Conservation (phyloP, 129 eudicot species). For the Artemisia annua region DNA sequence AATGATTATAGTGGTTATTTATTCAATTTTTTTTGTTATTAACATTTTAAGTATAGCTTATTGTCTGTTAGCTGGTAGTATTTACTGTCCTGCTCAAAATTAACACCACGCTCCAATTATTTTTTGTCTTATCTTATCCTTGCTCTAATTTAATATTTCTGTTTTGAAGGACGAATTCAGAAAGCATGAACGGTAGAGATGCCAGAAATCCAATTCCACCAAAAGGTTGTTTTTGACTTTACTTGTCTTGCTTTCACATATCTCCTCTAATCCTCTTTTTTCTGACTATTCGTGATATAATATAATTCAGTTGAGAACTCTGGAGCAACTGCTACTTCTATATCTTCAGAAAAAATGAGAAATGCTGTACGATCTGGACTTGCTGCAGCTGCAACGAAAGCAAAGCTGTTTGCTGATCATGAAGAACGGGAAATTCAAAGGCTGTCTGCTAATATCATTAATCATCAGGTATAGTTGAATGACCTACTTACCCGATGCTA, state of each 20-base stretch:
- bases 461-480: slow-evolving; percentile 73
- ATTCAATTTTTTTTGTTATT: background rate
- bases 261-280: slow-evolving; percentile 20
- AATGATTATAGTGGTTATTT: slow-evolving; percentile 1
- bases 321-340: slow-evolving; percentile 40
- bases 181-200: slow-evolving; percentile 44
- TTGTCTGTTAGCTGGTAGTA: background rate
- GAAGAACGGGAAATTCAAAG: slow-evolving; percentile 99
- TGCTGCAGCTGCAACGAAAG: slow-evolving; percentile 89
- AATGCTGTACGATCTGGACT: slow-evolving; percentile 91
- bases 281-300: slow-evolving; percentile 9
- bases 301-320: slow-evolving; percentile 35
- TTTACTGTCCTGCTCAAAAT: background rate
- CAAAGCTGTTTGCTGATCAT: slow-evolving; percentile 95
- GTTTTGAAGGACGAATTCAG: slow-evolving; percentile 48
- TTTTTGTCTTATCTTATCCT: background rate
- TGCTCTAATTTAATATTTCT: slow-evolving; percentile 21
- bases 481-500: too few relatives aligned
- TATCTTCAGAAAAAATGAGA: slow-evolving; percentile 70
- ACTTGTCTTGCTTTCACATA: slow-evolving; percentile 13
- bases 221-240: slow-evolving; percentile 47
- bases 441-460: slow-evolving; percentile 87
- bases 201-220: slow-evolving; percentile 40
- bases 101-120: background rate
- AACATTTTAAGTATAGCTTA: background rate